A percentile compares a stretch with the other conserved stretches of the same genome.
Conservation (phyloP, 2,329 filamentous ascomycete genomes). For the Fusarium sarcochroum region DNA sequence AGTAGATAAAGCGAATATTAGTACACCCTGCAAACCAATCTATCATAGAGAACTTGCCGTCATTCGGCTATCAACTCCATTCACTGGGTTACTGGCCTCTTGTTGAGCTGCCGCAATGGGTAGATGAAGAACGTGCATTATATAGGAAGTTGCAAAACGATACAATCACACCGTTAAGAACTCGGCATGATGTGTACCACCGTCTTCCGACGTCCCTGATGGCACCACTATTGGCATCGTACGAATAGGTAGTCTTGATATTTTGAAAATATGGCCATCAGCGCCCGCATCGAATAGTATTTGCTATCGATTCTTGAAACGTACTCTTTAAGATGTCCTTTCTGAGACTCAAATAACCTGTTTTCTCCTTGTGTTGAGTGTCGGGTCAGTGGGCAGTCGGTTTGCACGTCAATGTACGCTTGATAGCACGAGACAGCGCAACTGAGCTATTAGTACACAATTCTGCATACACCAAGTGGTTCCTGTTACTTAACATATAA, state of each 20-base stretch:
- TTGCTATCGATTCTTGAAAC: background rate
- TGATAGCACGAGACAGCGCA: background rate
- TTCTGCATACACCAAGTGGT: no score
- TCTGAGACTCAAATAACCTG: background rate
- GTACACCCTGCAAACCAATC: no score
- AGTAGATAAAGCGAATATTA: no score
- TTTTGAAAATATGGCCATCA: conserved; percentile 19
- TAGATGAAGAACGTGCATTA: no score
- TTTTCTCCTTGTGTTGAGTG: background rate
- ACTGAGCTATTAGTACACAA: background rate
- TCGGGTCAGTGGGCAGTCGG: background rate
- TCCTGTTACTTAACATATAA: no score
- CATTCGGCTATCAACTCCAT: no score
- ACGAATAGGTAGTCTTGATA: background rate
- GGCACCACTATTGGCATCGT: background rate
- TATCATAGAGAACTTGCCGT: no score
- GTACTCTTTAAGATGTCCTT: no score
- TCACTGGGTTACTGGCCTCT: no score
- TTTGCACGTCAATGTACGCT: background rate
- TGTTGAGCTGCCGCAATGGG: no score
- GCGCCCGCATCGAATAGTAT: no score
- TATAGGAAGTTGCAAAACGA: no score
- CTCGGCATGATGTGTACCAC: background rate
- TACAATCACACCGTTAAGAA: background rate
- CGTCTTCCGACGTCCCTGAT: background rate